Evolutionary conservation across 2,329 filamentous ascomycete genomes (phyloP), one percentile per base, ranked within the genome.

Genomic region (Alternaria viburni): DNA sequence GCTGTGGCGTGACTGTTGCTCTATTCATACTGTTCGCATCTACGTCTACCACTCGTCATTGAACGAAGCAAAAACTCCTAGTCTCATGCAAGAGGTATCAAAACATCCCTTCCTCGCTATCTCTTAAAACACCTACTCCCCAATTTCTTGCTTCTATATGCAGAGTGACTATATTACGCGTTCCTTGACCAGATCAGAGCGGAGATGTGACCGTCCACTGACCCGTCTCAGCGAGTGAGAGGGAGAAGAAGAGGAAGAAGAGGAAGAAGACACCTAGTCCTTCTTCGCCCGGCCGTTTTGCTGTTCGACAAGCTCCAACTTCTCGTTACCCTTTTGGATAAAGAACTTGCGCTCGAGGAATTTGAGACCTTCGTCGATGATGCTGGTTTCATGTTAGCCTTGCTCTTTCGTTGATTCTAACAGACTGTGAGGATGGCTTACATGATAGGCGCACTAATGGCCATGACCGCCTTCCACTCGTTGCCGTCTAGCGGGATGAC

Each of bases 381-480:
- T 69, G 75, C 91, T 93, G 5, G 32, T 47, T 28, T 67, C 55
- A 28, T 51, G 59, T 75, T 67, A 75, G 70, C 51, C 68, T 57
- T 25, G 7, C 5, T 23, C 61, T 12, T 36, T 12, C 54, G 50
- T 30, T 41, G 13, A 15, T 45, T 52, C 21, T 52, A 17, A 17
- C 32, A 28, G 49, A 30, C 3, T 44, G 36, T 21, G 10, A 10
- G 57, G 25, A 17, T 50, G 45, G 87, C 92, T 91, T 86, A 93
- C 90, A 99, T 91, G 68, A 99, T 96, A 46, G 96, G 96, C 17
- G 90, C 90, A 81, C 94, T 97, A 77, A 98, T 96, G 30, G 86
- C 81, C 67, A 97, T 76, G 50, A 99, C 96, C 17, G 96, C 94
- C 82, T 93, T 89, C 96, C 96, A 99, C 82, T 99, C 96, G 19